Evolutionary conservation across 2,329 filamentous ascomycete genomes (phyloP), one percentile per base, ranked within the genome.

Genomic region (Fusarium sp.): DNA sequence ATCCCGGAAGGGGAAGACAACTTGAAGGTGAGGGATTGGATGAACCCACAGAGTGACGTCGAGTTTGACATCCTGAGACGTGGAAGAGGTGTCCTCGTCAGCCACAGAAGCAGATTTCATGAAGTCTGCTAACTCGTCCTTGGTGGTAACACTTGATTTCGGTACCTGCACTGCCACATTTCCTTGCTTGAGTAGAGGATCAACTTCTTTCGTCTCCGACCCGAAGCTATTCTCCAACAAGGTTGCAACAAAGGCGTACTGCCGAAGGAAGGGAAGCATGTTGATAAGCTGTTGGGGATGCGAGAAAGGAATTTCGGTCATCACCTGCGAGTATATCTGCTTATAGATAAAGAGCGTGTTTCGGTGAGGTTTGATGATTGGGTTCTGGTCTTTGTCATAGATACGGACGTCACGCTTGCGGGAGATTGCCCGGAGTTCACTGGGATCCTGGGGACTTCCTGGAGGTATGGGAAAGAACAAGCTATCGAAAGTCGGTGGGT

Each of bases 221-320:
- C 81, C 82, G 72, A 93, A 91, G 57, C 85, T 88, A 49, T 86
- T 87, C 56, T 84, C 80, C 5, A 95, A 82, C 4, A 96, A 78
- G 0, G 83, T 87, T 2, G 88, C 88, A 6, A 93, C 81, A 68
- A 91, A 88, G 0, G 90, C 90, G 73, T 93, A 96, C 75, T 96
- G 92, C 15, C 93, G 84, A 17, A 96, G 81, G 6, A 85, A 82
- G 0, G 92, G 92, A n/a, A 96, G 82, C 74, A 94, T 87, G 53
- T 87, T 84, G 8, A 94, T 81, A 6, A 96, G 80, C 74, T 96
- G 92, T 49, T 88, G 86, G 0, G 93, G 93, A 73, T 96, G 93
- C 4, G 88, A 87, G 73, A 96, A 95, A 0, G 92, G 88, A 32
- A 96, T 82, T 56, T 90, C 87, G 1, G 85, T 86, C 10, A 96